Conservation (phyloP, 257 asterid species). For the Nicotiana undulata region DNA sequence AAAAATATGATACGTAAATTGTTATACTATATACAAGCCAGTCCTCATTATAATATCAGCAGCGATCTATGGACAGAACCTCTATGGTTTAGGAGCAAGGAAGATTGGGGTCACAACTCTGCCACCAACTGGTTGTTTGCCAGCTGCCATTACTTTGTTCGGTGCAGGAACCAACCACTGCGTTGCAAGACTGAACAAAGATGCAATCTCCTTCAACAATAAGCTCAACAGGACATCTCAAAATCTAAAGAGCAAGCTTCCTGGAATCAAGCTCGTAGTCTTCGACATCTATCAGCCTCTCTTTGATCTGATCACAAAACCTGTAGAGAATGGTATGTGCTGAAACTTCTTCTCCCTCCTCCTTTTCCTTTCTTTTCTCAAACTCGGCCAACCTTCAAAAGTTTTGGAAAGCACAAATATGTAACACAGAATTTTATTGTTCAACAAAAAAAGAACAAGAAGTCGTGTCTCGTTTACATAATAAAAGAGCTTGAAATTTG, state of each 20-base stretch:
- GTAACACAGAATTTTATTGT: neutral
- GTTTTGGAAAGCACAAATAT: constrained; percentile 3
- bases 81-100: constrained; percentile 58
- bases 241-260: constrained; percentile 39
- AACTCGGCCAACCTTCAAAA: neutral
- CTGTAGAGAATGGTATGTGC: constrained; percentile 43
- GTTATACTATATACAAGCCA: neutral
- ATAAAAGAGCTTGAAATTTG: neutral
- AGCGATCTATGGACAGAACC: constrained; percentile 25
- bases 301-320: constrained; percentile 44
- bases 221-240: constrained; percentile 58
- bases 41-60: neutral
- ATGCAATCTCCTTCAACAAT: constrained; percentile 56
- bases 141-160: constrained; percentile 70
- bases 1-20: neutral
- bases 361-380: neutral
- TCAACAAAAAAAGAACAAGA: neutral
- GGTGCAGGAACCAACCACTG: constrained; percentile 60
- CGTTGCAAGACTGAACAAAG: constrained; percentile 52
- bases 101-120: constrained; percentile 68
- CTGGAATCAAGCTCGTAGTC: constrained; percentile 68
- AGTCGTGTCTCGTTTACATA: neutral
- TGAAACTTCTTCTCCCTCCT: neutral
- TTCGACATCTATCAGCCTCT: constrained; percentile 76
- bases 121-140: constrained; percentile 84